Conservation (phyloP, 176 grass and related monocot genomes). For the Typha latifolia region DNA sequence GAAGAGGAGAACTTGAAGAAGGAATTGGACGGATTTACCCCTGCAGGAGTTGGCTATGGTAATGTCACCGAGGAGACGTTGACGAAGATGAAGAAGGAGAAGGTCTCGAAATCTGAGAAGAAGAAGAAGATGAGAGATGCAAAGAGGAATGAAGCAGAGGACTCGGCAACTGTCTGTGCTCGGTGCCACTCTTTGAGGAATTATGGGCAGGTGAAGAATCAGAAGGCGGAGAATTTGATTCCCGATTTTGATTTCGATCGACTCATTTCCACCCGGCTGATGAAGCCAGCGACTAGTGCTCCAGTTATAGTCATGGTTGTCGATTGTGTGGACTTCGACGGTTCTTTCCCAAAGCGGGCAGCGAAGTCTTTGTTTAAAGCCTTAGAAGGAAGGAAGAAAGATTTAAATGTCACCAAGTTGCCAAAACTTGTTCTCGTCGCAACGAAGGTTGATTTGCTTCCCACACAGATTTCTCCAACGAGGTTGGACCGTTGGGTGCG, state of each 20-base stretch:
- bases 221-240: conserved; percentile 75
- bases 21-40: conserved; percentile 64
- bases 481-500: conserved; percentile 81
- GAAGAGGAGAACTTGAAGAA: conserved; percentile 59
- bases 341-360: conserved; percentile 72
- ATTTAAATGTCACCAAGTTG: conserved; percentile 43
- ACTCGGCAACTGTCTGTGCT: conserved; percentile 46
- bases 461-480: conserved; percentile 59
- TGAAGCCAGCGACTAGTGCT: conserved; percentile 46
- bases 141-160: conserved; percentile 37
- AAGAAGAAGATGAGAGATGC: conserved; percentile 45
- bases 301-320: conserved; percentile 76
- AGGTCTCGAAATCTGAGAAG: conserved; percentile 74
- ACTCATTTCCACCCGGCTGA: conserved; percentile 69
- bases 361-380: conserved; percentile 74
- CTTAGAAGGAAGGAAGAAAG: conserved; percentile 41
- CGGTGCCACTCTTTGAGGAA: conserved; percentile 85
- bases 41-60: conserved; percentile 65
- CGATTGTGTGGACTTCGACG: conserved; percentile 85
- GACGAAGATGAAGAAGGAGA: conserved; percentile 63
- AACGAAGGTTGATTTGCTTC: conserved; percentile 76
- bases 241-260: conserved; percentile 88
- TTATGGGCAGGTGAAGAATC: conserved; percentile 84
- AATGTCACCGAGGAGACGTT: conserved; percentile 62
- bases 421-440: conserved; percentile 76